phyloP scores from a whole-genome alignment of 2,329 filamentous ascomycete genomes.

The Septoria petroselini region DNA sequence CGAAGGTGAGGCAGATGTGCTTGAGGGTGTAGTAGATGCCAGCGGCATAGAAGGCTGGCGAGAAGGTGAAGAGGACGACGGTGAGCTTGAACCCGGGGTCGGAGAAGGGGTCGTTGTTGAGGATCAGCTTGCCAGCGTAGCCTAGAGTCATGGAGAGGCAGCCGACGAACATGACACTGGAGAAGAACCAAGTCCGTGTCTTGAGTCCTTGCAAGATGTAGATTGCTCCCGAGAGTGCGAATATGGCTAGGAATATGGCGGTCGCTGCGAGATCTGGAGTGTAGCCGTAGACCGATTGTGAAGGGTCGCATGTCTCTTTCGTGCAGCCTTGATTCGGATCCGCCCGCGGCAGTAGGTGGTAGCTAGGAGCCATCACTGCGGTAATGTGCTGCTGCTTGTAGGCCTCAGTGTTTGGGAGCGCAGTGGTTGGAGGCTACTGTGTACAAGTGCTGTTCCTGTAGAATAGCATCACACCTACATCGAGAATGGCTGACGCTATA shows the following conservation, averaged over 20 bases:
- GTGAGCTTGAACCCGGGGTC: constrained; percentile 45
- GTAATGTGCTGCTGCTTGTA: background rate
- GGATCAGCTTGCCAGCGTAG: constrained; percentile 44
- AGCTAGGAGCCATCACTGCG: constrained; percentile 10
- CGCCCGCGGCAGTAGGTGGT: constrained; percentile 23
- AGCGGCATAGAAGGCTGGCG: constrained; percentile 46
- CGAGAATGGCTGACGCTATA: background rate
- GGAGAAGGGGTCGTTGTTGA: constrained; percentile 45
- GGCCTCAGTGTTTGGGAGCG: background rate
- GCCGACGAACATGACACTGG: constrained; percentile 42
- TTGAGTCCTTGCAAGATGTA: constrained; percentile 37
- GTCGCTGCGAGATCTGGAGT: constrained; percentile 41
- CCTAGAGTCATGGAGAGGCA: constrained; percentile 45
- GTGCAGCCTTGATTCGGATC: constrained; percentile 34
- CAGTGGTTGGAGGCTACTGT: no score
- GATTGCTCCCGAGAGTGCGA: constrained; percentile 35
- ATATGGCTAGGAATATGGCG: constrained; percentile 41
- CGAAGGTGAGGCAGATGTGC: constrained; percentile 45
- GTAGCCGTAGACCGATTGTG: constrained; percentile 36
- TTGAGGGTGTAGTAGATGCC: constrained; percentile 44
- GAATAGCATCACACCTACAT: background rate
- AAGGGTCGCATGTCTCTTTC: constrained; percentile 28
- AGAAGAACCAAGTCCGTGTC: constrained; percentile 43
- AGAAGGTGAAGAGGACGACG: constrained; percentile 45
- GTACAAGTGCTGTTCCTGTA: background rate